A percentile compares a stretch with the other conserved stretches of the same genome.
Evolutionary conservation across 2,329 filamentous ascomycete genomes (phyloP).

Genomic region (Epichloe sibirici): DNA sequence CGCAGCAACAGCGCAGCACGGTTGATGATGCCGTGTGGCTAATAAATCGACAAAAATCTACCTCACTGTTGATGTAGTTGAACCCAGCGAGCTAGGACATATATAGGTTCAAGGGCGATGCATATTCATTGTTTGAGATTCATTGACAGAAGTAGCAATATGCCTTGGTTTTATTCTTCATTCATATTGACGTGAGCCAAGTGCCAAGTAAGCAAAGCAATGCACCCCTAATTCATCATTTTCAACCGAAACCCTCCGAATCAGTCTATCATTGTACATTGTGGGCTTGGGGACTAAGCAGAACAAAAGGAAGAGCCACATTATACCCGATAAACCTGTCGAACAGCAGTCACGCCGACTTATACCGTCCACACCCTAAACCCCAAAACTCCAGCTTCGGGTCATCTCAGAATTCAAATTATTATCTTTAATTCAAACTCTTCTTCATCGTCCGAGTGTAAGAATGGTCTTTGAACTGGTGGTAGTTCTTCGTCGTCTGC

Average conservation of each 20-base stretch:
- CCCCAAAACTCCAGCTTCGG: background rate
- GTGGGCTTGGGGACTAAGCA: background rate
- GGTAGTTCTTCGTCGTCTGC: conserved; percentile 28
- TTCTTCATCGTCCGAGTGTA: conserved; percentile 31
- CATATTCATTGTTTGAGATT: too few species aligned
- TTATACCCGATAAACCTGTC: background rate
- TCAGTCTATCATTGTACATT: background rate
- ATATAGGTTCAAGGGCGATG: too few species aligned
- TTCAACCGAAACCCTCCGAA: background rate
- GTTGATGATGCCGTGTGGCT: background rate
- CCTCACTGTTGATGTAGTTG: too few species aligned
- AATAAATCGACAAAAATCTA: too few species aligned
- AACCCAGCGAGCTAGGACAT: too few species aligned
- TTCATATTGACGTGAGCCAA: background rate
- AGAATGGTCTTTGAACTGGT: conserved; percentile 13
- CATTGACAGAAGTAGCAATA: too few species aligned
- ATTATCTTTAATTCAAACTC: conserved; percentile 42
- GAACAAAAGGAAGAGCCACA: background rate
- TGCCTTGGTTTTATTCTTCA: too few species aligned
- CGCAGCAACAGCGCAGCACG: too few species aligned
- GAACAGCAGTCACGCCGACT: background rate
- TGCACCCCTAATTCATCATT: background rate
- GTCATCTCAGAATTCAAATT: background rate
- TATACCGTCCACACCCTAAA: background rate
- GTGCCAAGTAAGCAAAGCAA: background rate